Base-by-base conservation (phyloP, 1,139 yeast genomes). In the Spathaspora sp. region DNA sequence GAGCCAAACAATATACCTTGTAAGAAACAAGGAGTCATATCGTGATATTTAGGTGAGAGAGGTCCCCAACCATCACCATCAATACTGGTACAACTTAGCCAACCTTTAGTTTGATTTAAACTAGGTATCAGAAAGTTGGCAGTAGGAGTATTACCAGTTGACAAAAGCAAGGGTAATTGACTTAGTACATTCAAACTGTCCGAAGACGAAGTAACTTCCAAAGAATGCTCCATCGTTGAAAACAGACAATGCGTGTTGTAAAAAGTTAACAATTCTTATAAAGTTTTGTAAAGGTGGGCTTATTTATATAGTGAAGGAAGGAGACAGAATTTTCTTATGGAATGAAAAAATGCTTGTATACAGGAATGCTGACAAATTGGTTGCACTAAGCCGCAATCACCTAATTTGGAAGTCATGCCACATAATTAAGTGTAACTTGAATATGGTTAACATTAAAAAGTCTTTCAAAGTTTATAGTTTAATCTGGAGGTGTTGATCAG, bases 1-100 rank as follows among this genome's bases (percentile, higher is more conserved):
- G 73, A 44, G 33, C 81, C 78, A 51, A 80, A 68, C 7, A 89
- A 61, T 0, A 77, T 69, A 33, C 96, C 97, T 56, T 86, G 89
- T 38, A 86, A 72, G 58, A 91, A 84, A 59, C 98, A 91, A 2
- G 93, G 87, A 0, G 97, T 82, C 48, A 89, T 76, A 57, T 86
- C 95, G 42, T 80, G 80, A 56, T 81, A 80, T 7, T 55, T 45
- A 38, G 73, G 45, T 75, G 86, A 70, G 8, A 87, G 64, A 0
- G 95, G 89, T 1, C 88, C 87, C 84, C 90, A 87, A 2, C 96
- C 96, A 52, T 84, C 89, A 16, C 42, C 45, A 23, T 44, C 37
- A n/a, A 50, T 38, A 31, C 55, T 55, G 4, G 5, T 17, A 42
- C 63, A 58, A 18, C 41, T 39, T 7, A 56, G 47, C 56, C 58